Conservation (phyloP, 1,284 basidiomycete genomes). For the Phellopilus nigrolimitatus region DNA sequence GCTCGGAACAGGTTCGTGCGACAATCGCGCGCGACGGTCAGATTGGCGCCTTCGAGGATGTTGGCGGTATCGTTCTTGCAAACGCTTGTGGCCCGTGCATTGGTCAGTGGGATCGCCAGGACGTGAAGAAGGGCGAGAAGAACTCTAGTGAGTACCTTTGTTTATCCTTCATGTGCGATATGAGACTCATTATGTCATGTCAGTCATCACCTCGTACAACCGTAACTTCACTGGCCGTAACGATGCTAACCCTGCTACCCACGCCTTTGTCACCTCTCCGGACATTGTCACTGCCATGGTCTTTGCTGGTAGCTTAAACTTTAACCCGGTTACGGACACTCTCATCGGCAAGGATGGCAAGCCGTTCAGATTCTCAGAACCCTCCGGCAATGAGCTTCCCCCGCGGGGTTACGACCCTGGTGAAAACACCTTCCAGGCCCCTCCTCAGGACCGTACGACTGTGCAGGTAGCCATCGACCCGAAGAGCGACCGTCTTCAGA, state of each 20-base stretch:
- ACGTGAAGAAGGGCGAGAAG: constrained; percentile 93
- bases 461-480: constrained; percentile 89
- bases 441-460: constrained; percentile 78
- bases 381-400: constrained; percentile 88
- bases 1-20: constrained; percentile 97
- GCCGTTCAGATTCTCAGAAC: constrained; percentile 94
- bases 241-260: constrained; percentile 98
- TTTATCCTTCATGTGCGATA: constrained; percentile 17
- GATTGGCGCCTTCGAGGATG: constrained; percentile 81
- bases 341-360: constrained; percentile 92
- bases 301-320: constrained; percentile 90
- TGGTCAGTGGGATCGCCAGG: constrained; percentile 97
- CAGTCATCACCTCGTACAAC: constrained; percentile 99
- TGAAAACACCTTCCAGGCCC: constrained; percentile 95
- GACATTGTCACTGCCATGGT: constrained; percentile 98
- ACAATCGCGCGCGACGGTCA: constrained; percentile 97
- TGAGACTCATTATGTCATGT: constrained; percentile 13
- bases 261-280: constrained; percentile 97
- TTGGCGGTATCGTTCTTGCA: constrained; percentile 92
- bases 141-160: constrained; percentile 74
- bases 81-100: constrained; percentile 99
- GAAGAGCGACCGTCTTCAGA: constrained; percentile 91
- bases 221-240: constrained; percentile 99
- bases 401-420: constrained; percentile 95
- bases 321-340: constrained; percentile 95